Base-by-base conservation (phyloP, 352 stramenopile genomes). In the Phytophthora aleatoria region DNA sequence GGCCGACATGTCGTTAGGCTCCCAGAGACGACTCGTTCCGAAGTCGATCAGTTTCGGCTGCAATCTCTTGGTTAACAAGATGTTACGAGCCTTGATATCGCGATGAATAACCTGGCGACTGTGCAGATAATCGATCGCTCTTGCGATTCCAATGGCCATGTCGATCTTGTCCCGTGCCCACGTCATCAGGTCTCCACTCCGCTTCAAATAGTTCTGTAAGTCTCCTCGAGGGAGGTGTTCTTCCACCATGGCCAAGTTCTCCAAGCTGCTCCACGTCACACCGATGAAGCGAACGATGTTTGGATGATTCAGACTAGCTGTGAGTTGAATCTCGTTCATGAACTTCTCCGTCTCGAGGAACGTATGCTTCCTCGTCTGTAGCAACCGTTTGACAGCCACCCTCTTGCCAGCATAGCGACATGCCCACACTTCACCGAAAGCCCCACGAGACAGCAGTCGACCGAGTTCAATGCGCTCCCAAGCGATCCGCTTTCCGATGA, bases 11-110 rank as follows among this genome's bases (percentile, higher is more conserved):
- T 67, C 44, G 47, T 45, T 68, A 8, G 51, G 50, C 4, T 45
- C 52, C 24, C 24, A 59, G 12, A 69, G 43, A 10, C 63, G 62
- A 67, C 66, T 77, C 10, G 75, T 58, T 3, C 77, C 77, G 41
- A 86, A 83, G 61, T 86, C 77, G 42, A 81, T 76, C 7, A 86
- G 44, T 38, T 79, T 78, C 8, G 73, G 62, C 20, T 66, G 53
- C 3, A 80, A 45, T 16, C 57, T 7, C 50, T 73, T 62, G 7
- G 69, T 90, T n/a, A 94, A 64, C 50, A 94, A 61, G 38, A 94
- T 82, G 58, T 94, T 94, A 47, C 83, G 71, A 15, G 85, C 78
- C 53, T 94, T 94, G 54, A 94, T 77, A 49, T 94, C 85, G 27
- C 85, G 83, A 45, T 94, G 83, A 57, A 94, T 89, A 55, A 94